Conservation (phyloP, 257 asterid species). For the Solanum habrochaites region DNA sequence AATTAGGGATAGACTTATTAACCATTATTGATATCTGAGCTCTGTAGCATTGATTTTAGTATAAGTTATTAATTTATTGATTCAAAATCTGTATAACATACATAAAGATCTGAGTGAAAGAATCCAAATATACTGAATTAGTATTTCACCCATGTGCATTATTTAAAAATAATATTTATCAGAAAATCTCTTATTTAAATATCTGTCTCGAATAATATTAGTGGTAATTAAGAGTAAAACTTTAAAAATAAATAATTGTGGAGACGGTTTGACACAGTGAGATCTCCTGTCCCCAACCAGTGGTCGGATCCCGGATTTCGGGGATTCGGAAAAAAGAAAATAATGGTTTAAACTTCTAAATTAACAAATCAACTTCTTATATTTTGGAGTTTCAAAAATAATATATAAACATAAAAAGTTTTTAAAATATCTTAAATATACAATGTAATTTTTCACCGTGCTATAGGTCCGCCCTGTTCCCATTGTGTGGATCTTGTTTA, state of each 20-base stretch:
- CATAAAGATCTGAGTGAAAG: background rate
- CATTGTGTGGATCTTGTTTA: background rate
- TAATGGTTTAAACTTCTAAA: no score
- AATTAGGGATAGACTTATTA: background rate
- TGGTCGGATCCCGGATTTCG: no score
- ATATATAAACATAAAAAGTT: no score
- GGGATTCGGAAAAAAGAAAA: no score
- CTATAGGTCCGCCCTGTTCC: no score
- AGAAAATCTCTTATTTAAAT: background rate
- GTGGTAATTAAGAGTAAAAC: no score
- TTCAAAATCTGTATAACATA: no score
- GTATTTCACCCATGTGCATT: background rate
- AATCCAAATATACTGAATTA: background rate
- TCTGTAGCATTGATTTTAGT: background rate
- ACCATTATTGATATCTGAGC: background rate
- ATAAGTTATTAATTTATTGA: background rate
- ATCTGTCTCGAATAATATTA: no score
- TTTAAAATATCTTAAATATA: no score
- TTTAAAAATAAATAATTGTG: background rate
- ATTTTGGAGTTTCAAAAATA: fast-evolving
- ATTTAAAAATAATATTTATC: no score
- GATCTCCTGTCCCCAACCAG: background rate
- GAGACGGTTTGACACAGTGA: background rate
- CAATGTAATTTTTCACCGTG: no score
- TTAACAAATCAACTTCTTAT: fast-evolving